Percentiles rank a stretch among this genome's conserved stretches.
These are phyloP conservation scores for Starmerella geochares DNA, from an alignment of 805 yeast genomes.

Conservation along the genomic window DNA sequence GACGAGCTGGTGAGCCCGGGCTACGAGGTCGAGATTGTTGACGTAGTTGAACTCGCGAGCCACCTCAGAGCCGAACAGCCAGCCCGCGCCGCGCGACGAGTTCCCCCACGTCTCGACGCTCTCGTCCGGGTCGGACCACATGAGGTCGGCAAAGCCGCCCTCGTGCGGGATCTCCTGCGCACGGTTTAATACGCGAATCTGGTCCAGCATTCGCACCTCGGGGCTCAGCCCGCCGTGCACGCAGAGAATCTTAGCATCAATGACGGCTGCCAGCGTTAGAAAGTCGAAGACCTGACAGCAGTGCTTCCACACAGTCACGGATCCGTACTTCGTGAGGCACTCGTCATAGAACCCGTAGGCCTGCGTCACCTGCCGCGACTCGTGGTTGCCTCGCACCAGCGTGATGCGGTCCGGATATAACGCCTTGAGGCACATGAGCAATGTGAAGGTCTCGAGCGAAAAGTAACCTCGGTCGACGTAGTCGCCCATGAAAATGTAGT, in stretches of 20 bases:
- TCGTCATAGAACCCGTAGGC: conserved; percentile 97
- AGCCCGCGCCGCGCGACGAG: conserved; percentile 96
- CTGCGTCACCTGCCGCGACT: conserved; percentile 94
- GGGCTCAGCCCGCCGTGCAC: conserved; percentile 98
- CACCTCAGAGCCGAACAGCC: conserved; percentile 91
- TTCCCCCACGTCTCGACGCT: conserved; percentile 94
- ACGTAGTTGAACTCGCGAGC: conserved; percentile 94
- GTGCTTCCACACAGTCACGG: conserved; percentile 90
- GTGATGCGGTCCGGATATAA: conserved; percentile 78
- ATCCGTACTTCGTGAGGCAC: conserved; percentile 84
- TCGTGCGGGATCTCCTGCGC: conserved; percentile 99
- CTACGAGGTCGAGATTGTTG: conserved; percentile 75
- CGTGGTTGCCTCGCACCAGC: conserved; percentile 94
- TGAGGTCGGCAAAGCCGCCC: conserved; percentile 95
- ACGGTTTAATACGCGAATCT: conserved; percentile 82
- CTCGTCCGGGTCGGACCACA: conserved; percentile 97
- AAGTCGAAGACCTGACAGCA: conserved; percentile 95
- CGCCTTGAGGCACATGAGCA: conserved; percentile 86
- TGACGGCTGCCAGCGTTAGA: conserved; percentile 85
- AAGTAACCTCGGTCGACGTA: conserved; percentile 98
- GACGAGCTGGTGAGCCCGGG: conserved; percentile 94
- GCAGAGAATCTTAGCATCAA: conserved; percentile 87
- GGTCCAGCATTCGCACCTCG: conserved; percentile 94
- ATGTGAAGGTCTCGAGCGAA: conserved; percentile 84
- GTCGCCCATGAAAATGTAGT: conserved; percentile 85